Conservation (phyloP, 371 early-diverging fungal genomes). For the Choanephora cucurbitarum region DNA sequence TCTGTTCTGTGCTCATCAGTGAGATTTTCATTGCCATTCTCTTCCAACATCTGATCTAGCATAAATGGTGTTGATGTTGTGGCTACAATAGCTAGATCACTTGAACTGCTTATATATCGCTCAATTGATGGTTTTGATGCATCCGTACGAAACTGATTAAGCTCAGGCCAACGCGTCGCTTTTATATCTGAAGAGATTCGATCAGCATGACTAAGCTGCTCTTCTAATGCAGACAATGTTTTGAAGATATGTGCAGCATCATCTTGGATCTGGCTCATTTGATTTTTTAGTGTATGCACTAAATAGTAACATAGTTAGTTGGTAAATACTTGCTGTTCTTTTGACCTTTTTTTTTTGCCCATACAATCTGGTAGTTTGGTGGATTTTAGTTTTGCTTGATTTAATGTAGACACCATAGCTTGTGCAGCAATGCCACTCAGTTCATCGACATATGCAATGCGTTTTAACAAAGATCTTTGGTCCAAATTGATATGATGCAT, state of each 20-base stretch:
- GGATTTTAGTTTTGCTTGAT: constrained; percentile 25
- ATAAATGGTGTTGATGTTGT: constrained; percentile 10
- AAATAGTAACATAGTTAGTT: background rate
- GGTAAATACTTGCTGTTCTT: constrained; percentile 2
- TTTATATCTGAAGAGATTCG: constrained; percentile 1
- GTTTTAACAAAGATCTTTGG: constrained; percentile 26
- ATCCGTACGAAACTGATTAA: constrained; percentile 6
- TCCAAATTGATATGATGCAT: constrained; percentile 19
- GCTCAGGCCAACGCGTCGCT: constrained; percentile 13
- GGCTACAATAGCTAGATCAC: constrained; percentile 17
- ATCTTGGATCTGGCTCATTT: constrained; percentile 11
- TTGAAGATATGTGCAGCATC: constrained; percentile 21
- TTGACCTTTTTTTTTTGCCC: no score
- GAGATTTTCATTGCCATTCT: no score
- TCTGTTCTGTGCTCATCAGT: constrained; percentile 2
- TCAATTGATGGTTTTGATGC: constrained; percentile 15
- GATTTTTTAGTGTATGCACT: constrained; percentile 12
- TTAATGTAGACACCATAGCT: constrained; percentile 15
- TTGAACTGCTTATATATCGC: constrained; percentile 15
- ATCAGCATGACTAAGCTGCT: constrained; percentile 19
- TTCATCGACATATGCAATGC: constrained; percentile 35
- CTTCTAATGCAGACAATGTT: constrained; percentile 14
- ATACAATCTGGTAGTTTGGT: constrained; percentile 26
- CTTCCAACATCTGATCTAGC: constrained; percentile 1
- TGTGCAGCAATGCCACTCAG: constrained; percentile 19